phyloP scores from a whole-genome alignment of 2,329 filamentous ascomycete genomes.

The Aciculosporium take region DNA sequence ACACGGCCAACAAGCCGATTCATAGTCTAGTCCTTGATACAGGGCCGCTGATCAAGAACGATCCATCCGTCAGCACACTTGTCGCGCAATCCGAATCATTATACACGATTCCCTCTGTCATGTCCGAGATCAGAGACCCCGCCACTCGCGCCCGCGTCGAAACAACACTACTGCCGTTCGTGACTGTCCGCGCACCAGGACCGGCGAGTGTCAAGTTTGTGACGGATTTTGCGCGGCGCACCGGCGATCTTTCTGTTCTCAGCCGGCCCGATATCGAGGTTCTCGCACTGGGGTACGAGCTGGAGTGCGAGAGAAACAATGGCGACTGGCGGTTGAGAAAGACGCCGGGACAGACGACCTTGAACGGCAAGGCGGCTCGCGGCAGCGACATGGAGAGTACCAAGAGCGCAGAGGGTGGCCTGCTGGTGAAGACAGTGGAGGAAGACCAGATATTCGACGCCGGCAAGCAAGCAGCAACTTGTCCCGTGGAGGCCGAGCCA shows the following conservation, averaged over 20 bases:
- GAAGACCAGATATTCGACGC: neutral
- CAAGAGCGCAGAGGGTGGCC: conserved; percentile 19
- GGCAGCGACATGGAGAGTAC: neutral
- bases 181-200: conserved; percentile 60
- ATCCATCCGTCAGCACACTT: conserved; percentile 70
- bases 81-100: conserved; percentile 62
- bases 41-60: conserved; percentile 86
- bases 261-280: conserved; percentile 83
- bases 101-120: conserved; percentile 71
- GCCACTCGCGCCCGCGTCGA: conserved; percentile 69
- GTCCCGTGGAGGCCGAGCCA: conserved; percentile 10
- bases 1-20: conserved; percentile 43
- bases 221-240: conserved; percentile 72
- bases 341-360: conserved; percentile 60
- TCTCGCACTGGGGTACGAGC: conserved; percentile 78
- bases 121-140: conserved; percentile 78
- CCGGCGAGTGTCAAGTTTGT: conserved; percentile 68
- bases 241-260: conserved; percentile 76
- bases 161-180: conserved; percentile 71
- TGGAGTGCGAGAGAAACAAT: conserved; percentile 85
- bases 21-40: conserved; percentile 81
- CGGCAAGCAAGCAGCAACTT: neutral
- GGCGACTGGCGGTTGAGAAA: conserved; percentile 76
- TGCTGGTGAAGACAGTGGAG: conserved; percentile 16
- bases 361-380: conserved; percentile 47